phyloP scores from a whole-genome alignment of 345 rosid species.

The Odontarrhena argentea region DNA sequence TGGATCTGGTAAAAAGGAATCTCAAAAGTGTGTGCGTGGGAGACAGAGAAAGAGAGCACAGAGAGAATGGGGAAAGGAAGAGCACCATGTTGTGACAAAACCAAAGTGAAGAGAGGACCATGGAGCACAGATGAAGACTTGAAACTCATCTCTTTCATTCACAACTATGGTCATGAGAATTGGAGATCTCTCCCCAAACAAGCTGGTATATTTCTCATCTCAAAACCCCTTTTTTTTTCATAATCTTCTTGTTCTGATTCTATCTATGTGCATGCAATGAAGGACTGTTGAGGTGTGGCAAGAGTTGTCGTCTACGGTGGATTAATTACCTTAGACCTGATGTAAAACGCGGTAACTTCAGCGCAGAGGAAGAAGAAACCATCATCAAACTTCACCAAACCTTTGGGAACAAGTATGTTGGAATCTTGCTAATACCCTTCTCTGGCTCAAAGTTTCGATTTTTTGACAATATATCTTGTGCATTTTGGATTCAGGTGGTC shows the following conservation, averaged over 20 bases:
- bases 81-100: constrained; percentile 65
- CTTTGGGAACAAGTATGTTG: constrained; percentile 38
- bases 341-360: constrained; percentile 44
- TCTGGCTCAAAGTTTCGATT: constrained; percentile 21
- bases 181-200: constrained; percentile 68
- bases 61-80: constrained; percentile 44
- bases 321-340: constrained; percentile 46
- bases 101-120: constrained; percentile 66
- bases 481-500: constrained; percentile 49
- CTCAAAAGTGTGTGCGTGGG: not conserved
- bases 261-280: constrained; percentile 30
- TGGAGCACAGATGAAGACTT: constrained; percentile 69
- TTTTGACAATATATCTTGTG: constrained; percentile 1
- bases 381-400: constrained; percentile 43
- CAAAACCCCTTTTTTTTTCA: not conserved
- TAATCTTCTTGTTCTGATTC: constrained; percentile 20
- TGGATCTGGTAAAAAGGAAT: constrained; percentile 34
- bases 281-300: constrained; percentile 47
- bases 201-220: constrained; percentile 48
- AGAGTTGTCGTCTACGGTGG: constrained; percentile 46
- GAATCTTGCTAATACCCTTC: not conserved
- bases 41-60: constrained; percentile 4
- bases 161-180: constrained; percentile 58
- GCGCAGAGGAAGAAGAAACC: constrained; percentile 42
- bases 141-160: constrained; percentile 50